Evolutionary conservation across 164 flowering plant species (phyloP).

Genomic region (Vitis labrusca): DNA sequence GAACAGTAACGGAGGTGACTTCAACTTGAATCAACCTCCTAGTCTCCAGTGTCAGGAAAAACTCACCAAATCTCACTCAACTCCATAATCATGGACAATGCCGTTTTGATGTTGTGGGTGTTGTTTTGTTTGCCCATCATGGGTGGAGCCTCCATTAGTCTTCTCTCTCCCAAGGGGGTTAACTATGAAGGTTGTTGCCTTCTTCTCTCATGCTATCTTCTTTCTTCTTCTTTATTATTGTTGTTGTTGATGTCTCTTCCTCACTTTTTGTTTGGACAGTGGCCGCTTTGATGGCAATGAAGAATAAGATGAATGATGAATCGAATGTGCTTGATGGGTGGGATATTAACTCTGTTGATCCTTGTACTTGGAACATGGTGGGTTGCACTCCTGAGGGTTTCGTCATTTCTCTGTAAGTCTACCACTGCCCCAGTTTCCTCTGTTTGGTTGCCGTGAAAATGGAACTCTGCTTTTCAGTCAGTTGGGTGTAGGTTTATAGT

Average conservation of each 20-base stretch:
- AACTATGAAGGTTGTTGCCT: conserved; percentile 81
- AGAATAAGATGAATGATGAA: conserved; percentile 67
- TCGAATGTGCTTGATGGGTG: conserved; percentile 71
- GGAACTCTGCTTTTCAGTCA: not conserved
- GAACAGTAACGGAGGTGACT: too few relatives aligned
- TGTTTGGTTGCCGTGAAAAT: not conserved
- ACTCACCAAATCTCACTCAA: too few relatives aligned
- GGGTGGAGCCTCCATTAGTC: conserved; percentile 42
- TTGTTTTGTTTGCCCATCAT: conserved; percentile 19
- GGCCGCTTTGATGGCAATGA: conserved; percentile 90
- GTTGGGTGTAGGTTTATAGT: too few relatives aligned
- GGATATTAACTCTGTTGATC: conserved; percentile 98
- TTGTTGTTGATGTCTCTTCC: conserved; percentile 1
- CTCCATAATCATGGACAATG: too few relatives aligned
- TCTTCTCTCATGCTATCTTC: not conserved
- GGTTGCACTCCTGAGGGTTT: conserved; percentile 84
- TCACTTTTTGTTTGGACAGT: conserved; percentile 35
- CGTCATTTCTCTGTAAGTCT: conserved; percentile 80
- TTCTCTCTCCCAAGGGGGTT: conserved; percentile 94
- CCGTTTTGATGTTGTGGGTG: conserved; percentile 4
- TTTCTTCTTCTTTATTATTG: not conserved
- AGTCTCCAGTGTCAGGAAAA: too few relatives aligned
- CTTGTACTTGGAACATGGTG: conserved; percentile 96
- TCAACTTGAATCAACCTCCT: too few relatives aligned
- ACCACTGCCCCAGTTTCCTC: not conserved